Percentiles rank a stretch among this genome's conserved stretches.
These are phyloP conservation scores for Starmerella floricola DNA, from an alignment of 805 yeast genomes.

Conservation along the genomic window DNA sequence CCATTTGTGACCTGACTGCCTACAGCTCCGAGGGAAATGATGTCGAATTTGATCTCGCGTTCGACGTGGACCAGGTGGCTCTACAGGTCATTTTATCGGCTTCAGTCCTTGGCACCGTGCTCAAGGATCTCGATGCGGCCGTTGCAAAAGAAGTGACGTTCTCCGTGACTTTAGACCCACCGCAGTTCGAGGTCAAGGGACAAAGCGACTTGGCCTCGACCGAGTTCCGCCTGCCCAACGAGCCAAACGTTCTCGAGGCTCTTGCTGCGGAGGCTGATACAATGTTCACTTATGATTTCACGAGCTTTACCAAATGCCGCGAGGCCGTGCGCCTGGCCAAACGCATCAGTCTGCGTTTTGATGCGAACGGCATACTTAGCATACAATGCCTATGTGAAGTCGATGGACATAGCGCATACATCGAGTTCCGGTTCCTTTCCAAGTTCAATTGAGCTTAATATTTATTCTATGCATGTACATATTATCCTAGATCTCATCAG, in stretches of 20 bases:
- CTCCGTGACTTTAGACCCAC: slow-evolving; percentile 18
- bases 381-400: slow-evolving; percentile 35
- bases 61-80: slow-evolving; percentile 35
- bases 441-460: background rate
- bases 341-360: slow-evolving; percentile 45
- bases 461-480: background rate
- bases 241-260: slow-evolving; percentile 49
- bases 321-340: slow-evolving; percentile 41
- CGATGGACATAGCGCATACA: slow-evolving; percentile 24
- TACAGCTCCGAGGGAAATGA: slow-evolving; percentile 24
- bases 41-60: slow-evolving; percentile 28
- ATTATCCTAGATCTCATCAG: background rate
- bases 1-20: slow-evolving; percentile 46
- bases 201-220: slow-evolving; percentile 64
- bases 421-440: slow-evolving; percentile 25
- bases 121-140: slow-evolving; percentile 46
- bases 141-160: slow-evolving; percentile 23
- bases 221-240: slow-evolving; percentile 54
- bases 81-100: slow-evolving; percentile 46
- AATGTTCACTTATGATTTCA: slow-evolving; percentile 36
- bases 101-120: slow-evolving; percentile 39
- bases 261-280: slow-evolving; percentile 31
- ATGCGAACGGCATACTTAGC: slow-evolving; percentile 38
- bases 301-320: slow-evolving; percentile 37
- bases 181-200: slow-evolving; percentile 47